Percentiles rank a stretch among this genome's conserved stretches.
Conservation (phyloP, 306 rosid genomes). For the Sindora glabra region DNA sequence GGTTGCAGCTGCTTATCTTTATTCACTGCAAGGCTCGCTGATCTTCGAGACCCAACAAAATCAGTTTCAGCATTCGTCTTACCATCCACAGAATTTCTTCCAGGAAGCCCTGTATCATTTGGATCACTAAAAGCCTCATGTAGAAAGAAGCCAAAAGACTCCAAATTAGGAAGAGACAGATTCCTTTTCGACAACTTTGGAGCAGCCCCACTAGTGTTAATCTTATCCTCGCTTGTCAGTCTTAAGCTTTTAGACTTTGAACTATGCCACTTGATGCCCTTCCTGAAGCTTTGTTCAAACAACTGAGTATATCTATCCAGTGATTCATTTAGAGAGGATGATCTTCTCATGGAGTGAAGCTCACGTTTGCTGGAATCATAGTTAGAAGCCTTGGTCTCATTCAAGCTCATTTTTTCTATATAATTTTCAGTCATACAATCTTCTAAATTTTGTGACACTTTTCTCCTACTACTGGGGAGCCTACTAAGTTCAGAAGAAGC, state of each 20-base stretch:
- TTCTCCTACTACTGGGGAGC: conserved; percentile 18
- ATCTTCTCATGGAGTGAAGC: conserved; percentile 29
- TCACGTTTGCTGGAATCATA: conserved; percentile 25
- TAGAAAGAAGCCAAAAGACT: conserved; percentile 50
- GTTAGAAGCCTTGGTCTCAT: conserved; percentile 24
- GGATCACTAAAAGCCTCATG: conserved; percentile 41
- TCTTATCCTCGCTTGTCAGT: conserved; percentile 44
- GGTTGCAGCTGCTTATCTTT: conserved; percentile 18
- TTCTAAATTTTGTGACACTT: conserved; percentile 24
- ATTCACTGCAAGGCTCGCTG: conserved; percentile 16
- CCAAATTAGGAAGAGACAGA: conserved; percentile 68
- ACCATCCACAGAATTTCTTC: conserved; percentile 3
- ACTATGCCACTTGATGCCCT: conserved; percentile 31
- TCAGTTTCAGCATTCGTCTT: background rate
- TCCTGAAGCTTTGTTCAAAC: conserved; percentile 44
- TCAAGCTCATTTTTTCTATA: background rate
- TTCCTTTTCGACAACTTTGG: conserved; percentile 51
- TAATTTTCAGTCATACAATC: conserved; percentile 16
- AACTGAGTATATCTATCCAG: conserved; percentile 57
- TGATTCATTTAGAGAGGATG: conserved; percentile 59
- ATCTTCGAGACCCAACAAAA: conserved; percentile 18
- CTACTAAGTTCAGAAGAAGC: conserved; percentile 22
- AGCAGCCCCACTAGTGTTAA: conserved; percentile 26
- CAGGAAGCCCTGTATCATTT: conserved; percentile 28
- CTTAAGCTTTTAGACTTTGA: conserved; percentile 63